Base-by-base conservation (phyloP, 441 rosid genomes). In the Rhodomyrtus psidioides region DNA sequence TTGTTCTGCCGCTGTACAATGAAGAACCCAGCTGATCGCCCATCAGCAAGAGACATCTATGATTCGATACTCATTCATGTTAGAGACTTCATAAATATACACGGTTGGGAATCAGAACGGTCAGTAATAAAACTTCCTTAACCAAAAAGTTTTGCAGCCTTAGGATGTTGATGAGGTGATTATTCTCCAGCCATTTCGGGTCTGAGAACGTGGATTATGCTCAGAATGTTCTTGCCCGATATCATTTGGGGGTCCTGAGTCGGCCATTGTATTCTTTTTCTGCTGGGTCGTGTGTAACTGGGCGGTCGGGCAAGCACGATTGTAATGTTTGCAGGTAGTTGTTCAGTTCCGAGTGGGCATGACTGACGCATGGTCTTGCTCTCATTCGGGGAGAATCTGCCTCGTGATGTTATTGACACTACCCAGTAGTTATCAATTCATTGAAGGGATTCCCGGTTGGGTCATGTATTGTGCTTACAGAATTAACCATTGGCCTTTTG, bases 1-100 rank as follows among this genome's bases (percentile, higher is more conserved):
- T 85, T 97, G 86, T 96, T 93, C 87, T 89, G 79, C 59, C 92
- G 44, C 30, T 97, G 99, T 88, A 96, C 98, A 0, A 92, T 86
- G 91, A 93, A 89, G 88, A 91, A 92, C 89, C 99, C 99, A 39
- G 57, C 70, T 53, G 95, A 91, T 55, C 98, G 98, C 7, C 95
- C 94, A 56, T 91, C 89, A 30, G 98, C 99, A 2, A 83, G 87
- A 83, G 95, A 93, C 28, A 91, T 96, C 46, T 91, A 95, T 84
- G 90, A 93, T 81, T 87, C 85, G 86, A 89, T 95, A 88, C 86
- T 91, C 84, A 88, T 89, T 17, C 89, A 65, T 62, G 82, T 90
- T 60, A 87, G 85, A 76, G 82, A 87, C 53, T 86, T 87, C 58
- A 60, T 87, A 54, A 62, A 46, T 85, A 86, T 83, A 39, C 88